phyloP scores from a whole-genome alignment of 2,329 filamentous ascomycete genomes.

The Chrysoporthe austroafricana region DNA sequence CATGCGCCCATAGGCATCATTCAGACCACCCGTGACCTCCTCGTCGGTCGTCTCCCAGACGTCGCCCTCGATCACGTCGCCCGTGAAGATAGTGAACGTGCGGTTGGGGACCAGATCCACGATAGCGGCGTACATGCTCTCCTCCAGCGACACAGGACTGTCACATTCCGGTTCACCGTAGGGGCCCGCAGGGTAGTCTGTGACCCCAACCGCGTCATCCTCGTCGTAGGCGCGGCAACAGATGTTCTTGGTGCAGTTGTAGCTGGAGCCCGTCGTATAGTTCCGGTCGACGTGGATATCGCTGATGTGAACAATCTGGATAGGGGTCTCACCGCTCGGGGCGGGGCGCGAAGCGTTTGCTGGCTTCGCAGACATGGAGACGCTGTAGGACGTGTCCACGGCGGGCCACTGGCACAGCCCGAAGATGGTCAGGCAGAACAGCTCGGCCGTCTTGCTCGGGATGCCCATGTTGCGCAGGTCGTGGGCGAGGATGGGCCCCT shows the following conservation, averaged over 20 bases:
- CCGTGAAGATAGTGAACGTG: slow-evolving; percentile 61
- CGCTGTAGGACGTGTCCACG: slow-evolving; percentile 47
- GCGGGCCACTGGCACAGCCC: slow-evolving; percentile 56
- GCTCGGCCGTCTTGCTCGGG: slow-evolving; percentile 52
- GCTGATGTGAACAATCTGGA: slow-evolving; percentile 62
- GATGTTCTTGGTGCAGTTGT: slow-evolving; percentile 61
- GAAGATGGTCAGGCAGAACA: slow-evolving; percentile 57
- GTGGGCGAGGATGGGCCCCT: slow-evolving; percentile 58
- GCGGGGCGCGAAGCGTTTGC: slow-evolving; percentile 38
- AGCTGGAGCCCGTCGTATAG: slow-evolving; percentile 57
- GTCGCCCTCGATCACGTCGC: slow-evolving; percentile 60
- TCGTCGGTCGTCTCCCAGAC: slow-evolving; percentile 49
- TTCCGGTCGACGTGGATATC: slow-evolving; percentile 63
- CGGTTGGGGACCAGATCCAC: slow-evolving; percentile 49
- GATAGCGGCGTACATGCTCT: slow-evolving; percentile 60
- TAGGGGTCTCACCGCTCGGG: slow-evolving; percentile 49
- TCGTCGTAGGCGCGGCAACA: slow-evolving; percentile 59
- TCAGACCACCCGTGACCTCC: slow-evolving; percentile 41
- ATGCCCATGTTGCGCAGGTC: slow-evolving; percentile 51
- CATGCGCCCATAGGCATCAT: slow-evolving; percentile 53
- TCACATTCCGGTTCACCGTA: slow-evolving; percentile 60
- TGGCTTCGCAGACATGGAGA: slow-evolving; percentile 49
- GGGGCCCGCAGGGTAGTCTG: slow-evolving; percentile 52
- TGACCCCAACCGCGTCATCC: slow-evolving; percentile 52
- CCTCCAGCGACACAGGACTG: slow-evolving; percentile 52